Evolutionary conservation across 2,329 filamentous ascomycete genomes (phyloP).

Genomic region (Aspergillus niger): DNA sequence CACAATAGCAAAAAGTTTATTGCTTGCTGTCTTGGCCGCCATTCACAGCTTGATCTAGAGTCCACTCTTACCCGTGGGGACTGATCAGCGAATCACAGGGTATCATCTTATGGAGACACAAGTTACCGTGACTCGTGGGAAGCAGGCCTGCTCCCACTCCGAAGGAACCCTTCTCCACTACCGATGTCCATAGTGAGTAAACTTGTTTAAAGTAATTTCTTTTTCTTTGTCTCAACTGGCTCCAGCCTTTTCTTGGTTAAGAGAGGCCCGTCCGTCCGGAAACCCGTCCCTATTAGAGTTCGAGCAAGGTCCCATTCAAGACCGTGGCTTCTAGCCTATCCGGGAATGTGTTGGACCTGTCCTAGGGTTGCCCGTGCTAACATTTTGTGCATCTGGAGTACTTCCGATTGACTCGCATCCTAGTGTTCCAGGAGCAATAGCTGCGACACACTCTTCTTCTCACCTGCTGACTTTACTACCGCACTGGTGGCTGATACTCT

Average conservation of each 20-base stretch:
- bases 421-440: neutral
- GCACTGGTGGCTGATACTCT: slow-evolving; percentile 7
- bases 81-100: neutral
- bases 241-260: neutral
- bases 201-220: neutral
- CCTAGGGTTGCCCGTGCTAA: slow-evolving; percentile 3
- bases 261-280: neutral
- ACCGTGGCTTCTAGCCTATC: neutral
- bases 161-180: neutral
- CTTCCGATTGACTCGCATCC: slow-evolving; percentile 4
- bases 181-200: neutral
- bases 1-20: neutral
- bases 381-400: neutral
- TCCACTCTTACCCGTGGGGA: neutral
- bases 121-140: neutral
- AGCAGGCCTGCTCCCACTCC: neutral
- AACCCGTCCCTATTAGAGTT: slow-evolving; percentile 1
- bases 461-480: slow-evolving; percentile 5
- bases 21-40: neutral
- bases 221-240: slow-evolving; percentile 1
- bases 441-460: neutral
- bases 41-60: neutral
- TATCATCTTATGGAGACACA: neutral
- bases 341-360: slow-evolving; percentile 7
- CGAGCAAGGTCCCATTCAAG: slow-evolving; percentile 3